Evolutionary conservation across 495 filamentous ascomycete species (phyloP).

Genomic region (Saxophila tyrrhenica): DNA sequence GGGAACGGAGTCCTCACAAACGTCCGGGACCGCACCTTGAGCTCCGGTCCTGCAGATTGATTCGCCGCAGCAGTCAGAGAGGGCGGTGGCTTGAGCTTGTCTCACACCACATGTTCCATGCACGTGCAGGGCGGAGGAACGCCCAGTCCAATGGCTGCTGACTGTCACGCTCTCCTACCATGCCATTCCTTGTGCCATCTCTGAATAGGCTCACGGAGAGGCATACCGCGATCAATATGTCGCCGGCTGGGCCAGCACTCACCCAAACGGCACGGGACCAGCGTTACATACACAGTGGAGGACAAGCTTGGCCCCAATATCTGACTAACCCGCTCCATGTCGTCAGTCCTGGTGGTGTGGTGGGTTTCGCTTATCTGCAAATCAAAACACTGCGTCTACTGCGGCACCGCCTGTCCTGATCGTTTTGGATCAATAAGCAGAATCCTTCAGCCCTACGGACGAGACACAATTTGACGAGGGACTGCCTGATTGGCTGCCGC

Average conservation of each 20-base stretch:
- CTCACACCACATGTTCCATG: neutral
- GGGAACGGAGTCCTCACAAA: too few species aligned
- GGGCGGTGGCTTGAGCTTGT: neutral
- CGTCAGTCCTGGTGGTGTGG: neutral
- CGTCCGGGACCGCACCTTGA: too few species aligned
- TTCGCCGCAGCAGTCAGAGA: too few species aligned
- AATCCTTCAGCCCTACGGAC: slow-evolving; percentile 1
- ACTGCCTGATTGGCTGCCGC: neutral
- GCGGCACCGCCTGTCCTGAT: neutral
- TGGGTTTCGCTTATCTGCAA: too few species aligned
- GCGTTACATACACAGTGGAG: neutral
- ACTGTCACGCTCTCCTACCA: neutral
- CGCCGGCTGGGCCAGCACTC: too few species aligned
- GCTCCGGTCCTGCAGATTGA: too few species aligned
- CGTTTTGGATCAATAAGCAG: neutral
- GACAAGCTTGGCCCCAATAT: neutral
- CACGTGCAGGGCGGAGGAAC: neutral
- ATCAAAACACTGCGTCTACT: too few species aligned
- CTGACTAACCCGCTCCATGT: neutral
- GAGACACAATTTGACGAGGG: neutral
- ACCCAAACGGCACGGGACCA: too few species aligned
- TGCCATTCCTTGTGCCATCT: too few species aligned
- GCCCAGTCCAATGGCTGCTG: neutral
- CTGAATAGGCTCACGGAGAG: neutral
- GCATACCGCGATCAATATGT: neutral